Percentiles rank a stretch among this genome's conserved stretches.
Evolutionary conservation across 208 protist genomes (phyloP).

Genomic region (Sergeia podlipaevii): DNA sequence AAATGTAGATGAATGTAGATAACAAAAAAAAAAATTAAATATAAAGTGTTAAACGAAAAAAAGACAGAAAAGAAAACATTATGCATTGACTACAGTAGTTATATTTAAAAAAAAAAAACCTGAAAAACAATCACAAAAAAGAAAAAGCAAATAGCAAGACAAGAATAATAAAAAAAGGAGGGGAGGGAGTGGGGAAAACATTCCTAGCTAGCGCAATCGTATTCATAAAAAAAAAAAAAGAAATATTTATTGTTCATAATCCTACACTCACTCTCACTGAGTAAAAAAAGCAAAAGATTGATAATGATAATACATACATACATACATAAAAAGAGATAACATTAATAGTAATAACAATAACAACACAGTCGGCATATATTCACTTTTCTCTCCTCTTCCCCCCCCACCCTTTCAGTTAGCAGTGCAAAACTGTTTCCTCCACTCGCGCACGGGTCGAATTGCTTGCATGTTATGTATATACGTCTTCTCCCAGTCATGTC

Average conservation of each 20-base stretch:
- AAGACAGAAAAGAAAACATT: conserved; percentile 2
- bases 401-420: too few species aligned
- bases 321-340: neutral
- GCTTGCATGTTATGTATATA: too few species aligned
- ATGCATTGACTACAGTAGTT: neutral
- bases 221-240: neutral
- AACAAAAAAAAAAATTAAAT: neutral
- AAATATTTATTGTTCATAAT: too few species aligned
- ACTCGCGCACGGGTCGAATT: too few species aligned
- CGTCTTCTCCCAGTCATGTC: too few species aligned
- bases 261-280: too few species aligned
- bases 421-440: too few species aligned
- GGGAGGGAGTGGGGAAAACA: neutral
- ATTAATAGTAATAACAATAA: too few species aligned
- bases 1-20: conserved; percentile 1
- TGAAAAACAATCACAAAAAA: neutral
- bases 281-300: too few species aligned
- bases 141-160: conserved; percentile 1
- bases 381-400: too few species aligned
- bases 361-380: too few species aligned
- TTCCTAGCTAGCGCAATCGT: neutral
- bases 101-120: conserved; percentile 2
- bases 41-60: neutral
- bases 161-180: neutral
- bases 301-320: neutral